phyloP scores from a whole-genome alignment of 352 stramenopile genomes.

The Phytophthora megakarya region DNA sequence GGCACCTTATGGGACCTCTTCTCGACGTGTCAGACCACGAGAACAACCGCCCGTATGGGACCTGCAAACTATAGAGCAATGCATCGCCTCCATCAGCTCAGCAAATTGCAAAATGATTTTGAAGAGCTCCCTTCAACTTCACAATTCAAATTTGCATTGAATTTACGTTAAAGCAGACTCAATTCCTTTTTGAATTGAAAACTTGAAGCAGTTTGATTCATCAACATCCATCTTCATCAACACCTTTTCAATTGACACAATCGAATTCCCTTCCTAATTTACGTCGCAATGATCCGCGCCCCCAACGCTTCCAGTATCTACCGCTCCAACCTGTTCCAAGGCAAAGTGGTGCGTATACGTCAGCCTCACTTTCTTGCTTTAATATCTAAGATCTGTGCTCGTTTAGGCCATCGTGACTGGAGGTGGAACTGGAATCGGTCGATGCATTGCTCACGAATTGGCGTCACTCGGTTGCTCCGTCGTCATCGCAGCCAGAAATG shows the following conservation, averaged over 20 bases:
- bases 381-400: not conserved
- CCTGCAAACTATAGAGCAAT: conserved; percentile 53
- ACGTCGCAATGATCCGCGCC: conserved; percentile 49
- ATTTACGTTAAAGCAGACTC: too few relatives aligned
- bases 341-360: conserved; percentile 70
- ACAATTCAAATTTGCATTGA: conserved; percentile 27
- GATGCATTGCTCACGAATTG: conserved; percentile 82
- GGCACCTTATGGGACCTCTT: conserved; percentile 59
- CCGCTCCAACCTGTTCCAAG: conserved; percentile 63
- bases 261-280: conserved; percentile 15
- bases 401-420: conserved; percentile 83
- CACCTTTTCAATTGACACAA: conserved; percentile 23
- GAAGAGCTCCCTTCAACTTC: conserved; percentile 29
- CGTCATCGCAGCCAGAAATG: conserved; percentile 83
- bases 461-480: conserved; percentile 76
- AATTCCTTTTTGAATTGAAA: too few relatives aligned
- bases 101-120: too few relatives aligned
- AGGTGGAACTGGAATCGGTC: conserved; percentile 86
- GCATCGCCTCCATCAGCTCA: not conserved
- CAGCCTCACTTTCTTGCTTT: not conserved
- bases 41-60: conserved; percentile 85
- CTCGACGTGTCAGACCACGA: conserved; percentile 80
- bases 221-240: conserved; percentile 18
- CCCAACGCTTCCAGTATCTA: conserved; percentile 62
- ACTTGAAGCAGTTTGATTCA: too few relatives aligned